Conservation (phyloP, 768 basidiomycete genomes). For the Lactarius hatsudake region DNA sequence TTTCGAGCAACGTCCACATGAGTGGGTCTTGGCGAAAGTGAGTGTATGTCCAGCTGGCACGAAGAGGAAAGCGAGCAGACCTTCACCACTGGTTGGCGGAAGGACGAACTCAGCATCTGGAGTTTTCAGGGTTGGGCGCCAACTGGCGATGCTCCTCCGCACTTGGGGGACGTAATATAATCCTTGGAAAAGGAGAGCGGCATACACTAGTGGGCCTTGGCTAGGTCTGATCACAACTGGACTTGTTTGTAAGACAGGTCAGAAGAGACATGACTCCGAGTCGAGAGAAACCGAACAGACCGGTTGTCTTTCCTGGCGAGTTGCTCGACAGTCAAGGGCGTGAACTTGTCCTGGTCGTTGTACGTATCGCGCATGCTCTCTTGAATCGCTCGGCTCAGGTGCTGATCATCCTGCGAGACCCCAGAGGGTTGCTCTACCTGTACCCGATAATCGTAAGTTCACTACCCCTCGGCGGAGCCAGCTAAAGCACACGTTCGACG, state of each 20-base stretch:
- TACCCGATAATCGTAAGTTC: not conserved
- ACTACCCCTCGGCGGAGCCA: constrained; percentile 6
- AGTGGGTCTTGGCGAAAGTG: constrained; percentile 39
- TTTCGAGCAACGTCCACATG: constrained; percentile 59
- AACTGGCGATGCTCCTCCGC: constrained; percentile 41
- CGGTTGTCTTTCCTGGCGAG: constrained; percentile 54
- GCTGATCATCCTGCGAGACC: constrained; percentile 56
- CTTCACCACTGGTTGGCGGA: constrained; percentile 36
- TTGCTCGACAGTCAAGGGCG: constrained; percentile 51
- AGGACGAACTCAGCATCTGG: constrained; percentile 26
- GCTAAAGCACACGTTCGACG: constrained; percentile 52
- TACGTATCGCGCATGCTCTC: constrained; percentile 53
- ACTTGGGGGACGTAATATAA: constrained; percentile 73
- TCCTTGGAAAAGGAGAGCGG: constrained; percentile 61
- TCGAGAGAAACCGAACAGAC: constrained; percentile 37
- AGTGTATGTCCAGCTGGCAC: constrained; percentile 6
- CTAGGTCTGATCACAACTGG: constrained; percentile 69
- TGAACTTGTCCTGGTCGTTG: constrained; percentile 48
- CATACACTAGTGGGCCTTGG: constrained; percentile 49
- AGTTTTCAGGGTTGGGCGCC: constrained; percentile 29
- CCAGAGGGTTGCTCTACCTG: constrained; percentile 30
- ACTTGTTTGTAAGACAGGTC: constrained; percentile 36
- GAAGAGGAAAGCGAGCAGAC: constrained; percentile 31
- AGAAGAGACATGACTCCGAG: not conserved
- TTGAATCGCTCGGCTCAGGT: constrained; percentile 66